Evolutionary conservation across 176 grass and related monocot genomes (phyloP).

Genomic region (Oryza brachyantha): DNA sequence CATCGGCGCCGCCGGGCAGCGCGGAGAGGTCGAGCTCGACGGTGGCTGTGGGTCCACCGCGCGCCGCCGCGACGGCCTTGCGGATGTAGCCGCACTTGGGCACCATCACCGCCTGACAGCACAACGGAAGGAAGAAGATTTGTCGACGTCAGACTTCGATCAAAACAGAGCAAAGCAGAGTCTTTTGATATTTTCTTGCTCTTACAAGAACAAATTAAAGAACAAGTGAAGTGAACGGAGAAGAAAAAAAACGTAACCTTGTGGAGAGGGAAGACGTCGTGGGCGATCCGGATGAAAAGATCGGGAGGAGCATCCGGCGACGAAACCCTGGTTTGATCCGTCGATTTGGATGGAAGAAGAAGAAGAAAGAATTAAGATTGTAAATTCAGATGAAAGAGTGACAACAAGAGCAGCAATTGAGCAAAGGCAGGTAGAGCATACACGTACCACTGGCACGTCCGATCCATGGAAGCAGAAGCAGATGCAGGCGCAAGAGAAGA

Average conservation of each 20-base stretch:
- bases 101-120: constrained; percentile 60
- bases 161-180: no score
- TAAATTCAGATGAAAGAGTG: background rate
- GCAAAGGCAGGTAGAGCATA: background rate
- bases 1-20: constrained; percentile 59
- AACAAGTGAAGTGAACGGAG: no score
- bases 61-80: constrained; percentile 38
- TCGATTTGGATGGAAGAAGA: background rate
- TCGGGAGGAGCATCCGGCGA: constrained; percentile 57
- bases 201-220: background rate
- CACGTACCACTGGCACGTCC: constrained; percentile 63
- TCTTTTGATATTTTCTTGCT: no score
- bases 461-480: constrained; percentile 61
- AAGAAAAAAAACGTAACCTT: constrained; percentile 41
- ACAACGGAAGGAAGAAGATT: no score
- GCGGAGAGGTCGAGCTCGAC: constrained; percentile 45
- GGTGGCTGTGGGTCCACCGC: background rate
- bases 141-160: background rate
- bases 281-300: constrained; percentile 51
- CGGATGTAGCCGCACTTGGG: constrained; percentile 75
- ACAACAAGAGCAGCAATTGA: background rate
- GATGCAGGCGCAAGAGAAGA: background rate
- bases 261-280: constrained; percentile 69
- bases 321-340: constrained; percentile 40
- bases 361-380: no score